Evolutionary conservation across 352 stramenopile species (phyloP).

Genomic region (Globisporangium barbulae): DNA sequence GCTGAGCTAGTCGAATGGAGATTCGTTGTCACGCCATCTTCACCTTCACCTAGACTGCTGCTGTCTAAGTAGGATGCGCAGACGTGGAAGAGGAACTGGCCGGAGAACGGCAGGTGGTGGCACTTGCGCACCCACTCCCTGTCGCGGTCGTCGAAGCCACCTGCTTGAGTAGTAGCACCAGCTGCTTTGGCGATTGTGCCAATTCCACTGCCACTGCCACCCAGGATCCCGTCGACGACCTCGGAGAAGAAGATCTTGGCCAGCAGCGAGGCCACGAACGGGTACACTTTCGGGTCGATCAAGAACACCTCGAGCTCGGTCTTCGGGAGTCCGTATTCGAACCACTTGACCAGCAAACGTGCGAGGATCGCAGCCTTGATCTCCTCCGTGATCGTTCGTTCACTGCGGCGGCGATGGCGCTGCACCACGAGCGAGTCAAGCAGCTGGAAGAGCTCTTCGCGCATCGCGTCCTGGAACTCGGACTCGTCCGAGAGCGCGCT

Average conservation of each 20-base stretch:
- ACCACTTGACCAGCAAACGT: conserved; percentile 82
- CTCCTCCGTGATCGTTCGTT: conserved; percentile 28
- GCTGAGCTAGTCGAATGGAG: neutral
- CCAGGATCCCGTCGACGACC: conserved; percentile 50
- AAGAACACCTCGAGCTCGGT: conserved; percentile 65
- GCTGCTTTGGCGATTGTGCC: neutral
- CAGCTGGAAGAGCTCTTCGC: conserved; percentile 58
- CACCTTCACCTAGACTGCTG: neutral
- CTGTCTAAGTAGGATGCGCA: conserved; percentile 60
- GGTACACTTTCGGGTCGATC: conserved; percentile 54
- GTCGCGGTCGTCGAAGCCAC: conserved; percentile 68
- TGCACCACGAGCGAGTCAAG: conserved; percentile 62
- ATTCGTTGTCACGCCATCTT: neutral
- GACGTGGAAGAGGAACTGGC: conserved; percentile 78
- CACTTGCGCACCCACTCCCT: conserved; percentile 75
- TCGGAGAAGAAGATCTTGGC: conserved; percentile 78
- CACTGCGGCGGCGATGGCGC: conserved; percentile 18
- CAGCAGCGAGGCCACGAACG: conserved; percentile 53
- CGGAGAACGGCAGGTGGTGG: conserved; percentile 70
- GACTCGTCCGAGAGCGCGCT: conserved; percentile 33
- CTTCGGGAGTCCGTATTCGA: conserved; percentile 61
- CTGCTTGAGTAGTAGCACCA: conserved; percentile 1
- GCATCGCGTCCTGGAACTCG: conserved; percentile 53
- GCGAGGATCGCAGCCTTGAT: conserved; percentile 69
- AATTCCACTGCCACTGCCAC: conserved; percentile 11